Evolutionary conservation across 176 grass and related monocot genomes (phyloP).

Genomic region (Thalia dealbata): DNA sequence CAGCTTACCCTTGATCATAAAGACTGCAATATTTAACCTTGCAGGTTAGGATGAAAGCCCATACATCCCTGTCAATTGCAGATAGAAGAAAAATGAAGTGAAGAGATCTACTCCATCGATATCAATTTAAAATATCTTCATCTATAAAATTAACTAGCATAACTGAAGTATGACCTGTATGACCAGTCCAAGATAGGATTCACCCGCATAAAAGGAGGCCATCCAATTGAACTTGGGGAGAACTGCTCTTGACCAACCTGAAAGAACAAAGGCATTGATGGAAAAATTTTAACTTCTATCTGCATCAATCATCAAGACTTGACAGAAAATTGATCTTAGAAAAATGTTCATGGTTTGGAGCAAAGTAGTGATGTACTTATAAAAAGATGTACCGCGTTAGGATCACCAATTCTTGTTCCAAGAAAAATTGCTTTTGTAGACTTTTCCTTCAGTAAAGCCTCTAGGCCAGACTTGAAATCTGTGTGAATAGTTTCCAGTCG

Average conservation of each 20-base stretch:
- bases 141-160: neutral
- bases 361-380: constrained; percentile 13
- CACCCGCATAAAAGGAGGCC: constrained; percentile 99
- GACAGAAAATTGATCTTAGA: neutral
- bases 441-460: constrained; percentile 65
- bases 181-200: constrained; percentile 99
- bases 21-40: constrained; percentile 93
- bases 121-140: constrained; percentile 10
- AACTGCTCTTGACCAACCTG: constrained; percentile 99
- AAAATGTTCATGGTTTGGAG: neutral
- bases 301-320: neutral
- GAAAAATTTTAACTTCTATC: neutral
- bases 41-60: constrained; percentile 90
- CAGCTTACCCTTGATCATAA: constrained; percentile 82
- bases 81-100: constrained; percentile 4
- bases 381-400: constrained; percentile 66
- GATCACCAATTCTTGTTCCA: constrained; percentile 97
- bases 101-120: neutral
- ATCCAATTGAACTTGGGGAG: constrained; percentile 90
- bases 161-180: constrained; percentile 48
- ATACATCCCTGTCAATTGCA: constrained; percentile 76
- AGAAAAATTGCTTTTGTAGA: constrained; percentile 96
- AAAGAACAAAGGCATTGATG: constrained; percentile 27
- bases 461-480: constrained; percentile 95
- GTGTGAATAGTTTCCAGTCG: constrained; percentile 73